These are phyloP conservation scores for Phytophthora podocarpi DNA, from an alignment of 352 stramenopile genomes.

Conservation along the genomic window DNA sequence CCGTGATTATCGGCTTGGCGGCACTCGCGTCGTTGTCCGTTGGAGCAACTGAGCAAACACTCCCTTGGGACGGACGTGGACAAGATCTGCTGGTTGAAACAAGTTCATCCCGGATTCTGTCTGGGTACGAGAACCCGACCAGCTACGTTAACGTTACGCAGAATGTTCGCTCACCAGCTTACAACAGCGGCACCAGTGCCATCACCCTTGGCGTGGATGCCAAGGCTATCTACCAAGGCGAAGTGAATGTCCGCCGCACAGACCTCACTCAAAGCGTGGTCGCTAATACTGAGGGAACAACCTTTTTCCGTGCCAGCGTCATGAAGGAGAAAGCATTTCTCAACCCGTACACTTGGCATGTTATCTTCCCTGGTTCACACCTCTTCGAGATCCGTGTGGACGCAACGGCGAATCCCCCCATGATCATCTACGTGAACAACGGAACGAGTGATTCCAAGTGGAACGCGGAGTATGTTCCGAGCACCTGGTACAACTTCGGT, in stretches of 20 bases:
- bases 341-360: constrained; percentile 62
- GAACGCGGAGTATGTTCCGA: constrained; percentile 46
- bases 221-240: constrained; percentile 49
- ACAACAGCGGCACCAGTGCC: constrained; percentile 59
- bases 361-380: constrained; percentile 64
- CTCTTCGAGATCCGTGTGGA: constrained; percentile 66
- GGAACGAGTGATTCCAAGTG: constrained; percentile 55
- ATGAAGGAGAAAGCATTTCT: constrained; percentile 53
- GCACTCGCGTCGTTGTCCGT: too few relatives aligned
- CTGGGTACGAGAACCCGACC: too few relatives aligned
- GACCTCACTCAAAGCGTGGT: constrained; percentile 64
- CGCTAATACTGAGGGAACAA: constrained; percentile 35
- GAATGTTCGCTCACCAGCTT: constrained; percentile 47
- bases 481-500: constrained; percentile 75
- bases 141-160: too few relatives aligned
- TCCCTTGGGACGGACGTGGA: too few relatives aligned
- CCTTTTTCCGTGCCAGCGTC: constrained; percentile 65
- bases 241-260: constrained; percentile 62
- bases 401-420: constrained; percentile 38
- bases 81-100: too few relatives aligned
- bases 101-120: too few relatives aligned
- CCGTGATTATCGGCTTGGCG: too few relatives aligned
- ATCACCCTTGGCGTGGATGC: constrained; percentile 57
- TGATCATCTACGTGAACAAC: constrained; percentile 59
- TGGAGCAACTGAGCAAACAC: too few relatives aligned